These are phyloP conservation scores for Rhododendron molle DNA, from an alignment of 148 eudicot species.

Conservation along the genomic window DNA sequence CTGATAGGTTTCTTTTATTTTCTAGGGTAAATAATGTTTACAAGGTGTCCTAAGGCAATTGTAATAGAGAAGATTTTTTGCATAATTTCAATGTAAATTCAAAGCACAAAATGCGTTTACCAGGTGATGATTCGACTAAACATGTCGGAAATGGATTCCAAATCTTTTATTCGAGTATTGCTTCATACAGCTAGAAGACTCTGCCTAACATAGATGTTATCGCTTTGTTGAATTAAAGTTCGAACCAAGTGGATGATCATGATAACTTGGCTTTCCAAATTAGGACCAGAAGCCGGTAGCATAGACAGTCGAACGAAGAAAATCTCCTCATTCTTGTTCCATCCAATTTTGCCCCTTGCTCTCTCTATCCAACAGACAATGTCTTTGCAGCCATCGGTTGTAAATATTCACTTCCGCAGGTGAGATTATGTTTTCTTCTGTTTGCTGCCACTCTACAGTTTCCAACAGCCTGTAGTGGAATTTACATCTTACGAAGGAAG, in stretches of 20 bases:
- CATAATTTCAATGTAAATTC: neutral
- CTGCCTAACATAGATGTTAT: neutral
- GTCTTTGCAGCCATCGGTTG: conserved; percentile 75
- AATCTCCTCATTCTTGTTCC: conserved; percentile 82
- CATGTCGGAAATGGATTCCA: neutral
- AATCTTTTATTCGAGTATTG: neutral
- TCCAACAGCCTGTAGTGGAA: neutral
- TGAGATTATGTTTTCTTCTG: conserved; percentile 15
- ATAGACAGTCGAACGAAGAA: conserved; percentile 70
- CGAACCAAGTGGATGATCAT: neutral
- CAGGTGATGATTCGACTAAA: neutral
- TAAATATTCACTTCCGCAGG: conserved; percentile 94
- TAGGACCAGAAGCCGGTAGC: conserved; percentile 86
- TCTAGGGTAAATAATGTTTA: neutral
- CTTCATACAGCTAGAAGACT: neutral
- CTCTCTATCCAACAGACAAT: conserved; percentile 85
- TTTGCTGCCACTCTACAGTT: neutral
- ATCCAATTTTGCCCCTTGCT: conserved; percentile 81
- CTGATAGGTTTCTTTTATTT: neutral
- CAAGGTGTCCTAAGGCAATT: neutral
- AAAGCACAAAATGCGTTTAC: neutral
- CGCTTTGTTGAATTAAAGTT: neutral
- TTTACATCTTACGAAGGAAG: neutral
- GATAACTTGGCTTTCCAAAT: conserved; percentile 10
- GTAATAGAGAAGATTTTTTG: neutral